Evolutionary conservation across 768 basidiomycete species (phyloP), one percentile per base, ranked within the genome.

Genomic region (Calocybe gangraenosa): DNA sequence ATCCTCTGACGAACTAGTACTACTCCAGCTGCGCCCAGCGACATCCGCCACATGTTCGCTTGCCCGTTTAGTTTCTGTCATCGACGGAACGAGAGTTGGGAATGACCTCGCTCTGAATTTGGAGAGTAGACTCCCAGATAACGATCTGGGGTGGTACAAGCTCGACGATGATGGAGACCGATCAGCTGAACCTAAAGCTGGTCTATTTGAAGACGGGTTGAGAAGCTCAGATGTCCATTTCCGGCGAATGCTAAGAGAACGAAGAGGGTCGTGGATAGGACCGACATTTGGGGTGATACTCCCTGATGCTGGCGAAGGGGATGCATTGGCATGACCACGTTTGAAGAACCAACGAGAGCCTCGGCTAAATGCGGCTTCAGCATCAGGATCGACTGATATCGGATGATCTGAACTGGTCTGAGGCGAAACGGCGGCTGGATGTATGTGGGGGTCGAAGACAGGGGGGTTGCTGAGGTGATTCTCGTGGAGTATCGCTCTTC

Each of bases 321-420:
- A 56, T 21, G 62, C 58, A 22, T 62, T 58, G 19, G 65, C 58
- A 23, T 72, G 73, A 8, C 70, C 73, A 34, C 76, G 75, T 50
- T 69, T 74, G 53, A 76, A 80, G 46, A 78, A 78, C 66, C 75
- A 73, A 21, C 68, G 65, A 15, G 79, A 75, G 2, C 77, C 75
- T 42, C 74, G 75, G 30, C 70, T 64, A 56, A 87, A 87, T 0
- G 84, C 84, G 3, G 69, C 71, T 63, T 92, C 91, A 0, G 79
- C 79, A 58, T 94, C 91, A 0, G 87, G 84, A 54, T 92, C 91
- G 44, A 86, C 71, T 7, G 89, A 78, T 28, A 89, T 60, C 8
- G 86, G 82, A 8, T 65, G 63, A 20, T 84, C 80, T 11, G 67
- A 70, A 37, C 60, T 68, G 22, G 68, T 67, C 13, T 66, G 61